Percentiles rank a stretch among this genome's conserved stretches.
Evolutionary conservation across 441 rosid species (phyloP).

Genomic region (Erodium chrysanthum): DNA sequence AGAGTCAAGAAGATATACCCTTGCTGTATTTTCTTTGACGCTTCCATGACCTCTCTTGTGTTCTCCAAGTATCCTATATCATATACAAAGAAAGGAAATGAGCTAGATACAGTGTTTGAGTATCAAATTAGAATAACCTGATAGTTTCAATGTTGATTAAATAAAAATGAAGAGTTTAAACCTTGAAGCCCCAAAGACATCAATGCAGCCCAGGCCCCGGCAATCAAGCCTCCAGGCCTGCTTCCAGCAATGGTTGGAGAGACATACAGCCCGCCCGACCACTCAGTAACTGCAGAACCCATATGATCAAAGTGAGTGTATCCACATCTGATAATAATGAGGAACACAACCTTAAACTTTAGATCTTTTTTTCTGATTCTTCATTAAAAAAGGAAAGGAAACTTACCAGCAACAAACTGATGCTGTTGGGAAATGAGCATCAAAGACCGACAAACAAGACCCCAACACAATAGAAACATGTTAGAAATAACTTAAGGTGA

Average conservation of each 20-base stretch:
- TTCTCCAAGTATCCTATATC: conserved; percentile 64
- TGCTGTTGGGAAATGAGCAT: conserved; percentile 46
- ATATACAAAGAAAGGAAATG: not conserved
- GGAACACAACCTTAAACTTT: not conserved
- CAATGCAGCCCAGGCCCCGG: conserved; percentile 97
- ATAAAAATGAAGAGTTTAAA: too few relatives aligned
- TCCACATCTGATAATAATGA: not conserved
- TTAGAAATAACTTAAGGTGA: too few relatives aligned
- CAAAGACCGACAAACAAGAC: too few relatives aligned
- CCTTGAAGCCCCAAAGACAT: conserved; percentile 86
- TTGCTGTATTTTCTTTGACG: conserved; percentile 51
- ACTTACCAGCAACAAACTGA: conserved; percentile 96
- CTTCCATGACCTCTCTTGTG: conserved; percentile 69
- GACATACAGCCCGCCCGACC: conserved; percentile 90
- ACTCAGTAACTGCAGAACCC: conserved; percentile 63
- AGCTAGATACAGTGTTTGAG: not conserved
- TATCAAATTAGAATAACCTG: not conserved
- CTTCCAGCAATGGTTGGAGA: conserved; percentile 95
- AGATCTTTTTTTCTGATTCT: not conserved
- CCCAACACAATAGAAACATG: too few relatives aligned
- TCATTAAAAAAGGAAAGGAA: conserved; percentile 14
- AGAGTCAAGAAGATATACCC: conserved; percentile 34
- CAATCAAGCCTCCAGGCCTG: conserved; percentile 80
- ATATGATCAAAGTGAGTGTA: conserved; percentile 6
- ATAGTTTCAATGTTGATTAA: too few relatives aligned